Conservation (phyloP, 495 filamentous ascomycete species). For the Aspergillus funiculosus region DNA sequence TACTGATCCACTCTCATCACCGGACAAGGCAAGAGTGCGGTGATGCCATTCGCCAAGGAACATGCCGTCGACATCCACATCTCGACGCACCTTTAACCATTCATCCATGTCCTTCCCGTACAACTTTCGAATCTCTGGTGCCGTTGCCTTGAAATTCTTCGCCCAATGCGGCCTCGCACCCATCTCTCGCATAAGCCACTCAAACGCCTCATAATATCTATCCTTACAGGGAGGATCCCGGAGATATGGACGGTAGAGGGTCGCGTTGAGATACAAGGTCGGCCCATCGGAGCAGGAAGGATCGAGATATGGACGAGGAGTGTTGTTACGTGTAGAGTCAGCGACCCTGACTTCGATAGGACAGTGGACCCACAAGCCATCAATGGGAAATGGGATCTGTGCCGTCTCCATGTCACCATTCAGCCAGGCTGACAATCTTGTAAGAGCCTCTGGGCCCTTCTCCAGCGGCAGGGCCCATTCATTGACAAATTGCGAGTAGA, state of each 20-base stretch:
- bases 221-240: constrained; percentile 69
- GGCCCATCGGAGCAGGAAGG: constrained; percentile 59
- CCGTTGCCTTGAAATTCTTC: constrained; percentile 73
- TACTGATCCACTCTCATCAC: constrained; percentile 13
- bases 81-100: constrained; percentile 63
- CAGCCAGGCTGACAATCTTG: constrained; percentile 78
- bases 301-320: constrained; percentile 72
- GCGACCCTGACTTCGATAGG: constrained; percentile 89
- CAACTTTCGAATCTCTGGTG: constrained; percentile 40
- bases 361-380: constrained; percentile 82
- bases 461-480: constrained; percentile 94
- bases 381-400: constrained; percentile 70
- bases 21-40: constrained; percentile 53
- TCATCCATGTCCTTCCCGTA: constrained; percentile 53
- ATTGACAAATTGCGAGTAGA: constrained; percentile 95
- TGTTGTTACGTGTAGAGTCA: constrained; percentile 55
- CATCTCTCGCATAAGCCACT: constrained; percentile 89
- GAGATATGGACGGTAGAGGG: constrained; percentile 85
- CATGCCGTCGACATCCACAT: constrained; percentile 83
- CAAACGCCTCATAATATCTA: constrained; percentile 89
- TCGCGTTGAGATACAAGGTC: constrained; percentile 92
- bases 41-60: constrained; percentile 90
- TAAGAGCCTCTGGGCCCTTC: constrained; percentile 83
- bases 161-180: constrained; percentile 95
- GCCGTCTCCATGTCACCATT: constrained; percentile 52